Evolutionary conservation across 768 basidiomycete species (phyloP), one percentile per base, ranked within the genome.

Genomic region (Phaeotremella skinneri): DNA sequence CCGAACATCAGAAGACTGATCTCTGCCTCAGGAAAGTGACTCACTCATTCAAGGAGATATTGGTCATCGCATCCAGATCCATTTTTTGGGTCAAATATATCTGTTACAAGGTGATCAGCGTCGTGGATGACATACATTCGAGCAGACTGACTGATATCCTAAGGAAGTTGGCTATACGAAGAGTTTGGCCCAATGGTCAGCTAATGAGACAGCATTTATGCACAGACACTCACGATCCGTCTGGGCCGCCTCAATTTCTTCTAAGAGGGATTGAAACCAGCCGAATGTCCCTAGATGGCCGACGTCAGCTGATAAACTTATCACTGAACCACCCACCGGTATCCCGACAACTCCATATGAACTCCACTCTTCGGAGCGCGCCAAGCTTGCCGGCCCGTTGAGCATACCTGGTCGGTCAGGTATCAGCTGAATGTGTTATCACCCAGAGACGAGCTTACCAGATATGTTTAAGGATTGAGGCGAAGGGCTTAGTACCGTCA

Each of bases 391-490:
- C 86, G 56, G 82, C 82, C 79, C 85, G 85, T 77, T 93, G 91
- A 67, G 85, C 84, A 80, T 94, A 93, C 67, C 72, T 73, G 16
- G 41, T 32, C n/a, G 39, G 29, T 41, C 53, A 23, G 26, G 9
- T 39, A n/a, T 9, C 37, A 11, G 5, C n/a, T 29, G 2, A 9
- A 0, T 16, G 4, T 17, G 6, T 25, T 3, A 39, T 4, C 7
- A 17, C 39, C 17, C 34, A 45, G 7, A 11, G 23, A 26, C 14
- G 55, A 20, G 47, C 41, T 29, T n/a, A 52, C 91, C 91, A 93
- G 61, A 97, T 90, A 73, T 96, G 88, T 79, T 92, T 93, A 64
- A 97, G 81, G 69, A 97, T 93, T 20, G 89, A 90, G 0, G 91
- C 91, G 70, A 94, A 97, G 0, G 92, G 92, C 13, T 62, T 42